Percentiles rank a stretch among this genome's conserved stretches.
phyloP scores from a whole-genome alignment of 352 stramenopile genomes.

The Thraustotheca clavata region DNA sequence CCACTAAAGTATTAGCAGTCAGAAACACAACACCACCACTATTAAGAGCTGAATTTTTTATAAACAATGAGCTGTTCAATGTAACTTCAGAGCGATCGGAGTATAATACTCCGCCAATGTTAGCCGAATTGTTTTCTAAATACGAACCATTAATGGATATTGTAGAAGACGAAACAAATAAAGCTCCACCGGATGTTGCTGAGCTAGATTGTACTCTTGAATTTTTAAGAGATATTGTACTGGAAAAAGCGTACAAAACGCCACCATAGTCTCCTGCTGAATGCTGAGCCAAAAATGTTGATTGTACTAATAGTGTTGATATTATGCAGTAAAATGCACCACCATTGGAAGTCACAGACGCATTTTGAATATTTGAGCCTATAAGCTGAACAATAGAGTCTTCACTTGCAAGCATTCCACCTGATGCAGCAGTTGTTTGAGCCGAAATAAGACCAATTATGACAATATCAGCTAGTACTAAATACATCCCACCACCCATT shows the following conservation, averaged over 20 bases:
- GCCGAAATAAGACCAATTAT: background rate
- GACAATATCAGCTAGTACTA: background rate
- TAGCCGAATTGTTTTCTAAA: background rate
- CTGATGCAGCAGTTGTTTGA: background rate
- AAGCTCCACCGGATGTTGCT: background rate
- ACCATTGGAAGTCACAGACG: background rate
- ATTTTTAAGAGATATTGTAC: background rate
- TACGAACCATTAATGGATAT: background rate
- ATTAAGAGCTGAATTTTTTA: background rate
- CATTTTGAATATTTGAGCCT: background rate
- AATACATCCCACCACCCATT: constrained; percentile 11
- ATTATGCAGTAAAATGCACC: constrained; percentile 15
- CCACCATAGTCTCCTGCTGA: background rate
- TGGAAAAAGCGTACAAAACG: constrained; percentile 5
- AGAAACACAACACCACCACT: background rate
- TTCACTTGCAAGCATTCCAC: constrained; percentile 6
- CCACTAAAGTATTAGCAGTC: background rate
- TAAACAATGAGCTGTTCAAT: background rate
- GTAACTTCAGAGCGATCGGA: background rate
- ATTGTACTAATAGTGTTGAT: background rate
- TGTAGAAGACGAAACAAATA: constrained; percentile 7
- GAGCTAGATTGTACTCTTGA: background rate
- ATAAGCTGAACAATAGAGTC: background rate
- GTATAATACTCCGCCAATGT: constrained; percentile 3
- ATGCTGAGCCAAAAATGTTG: background rate